phyloP scores from a whole-genome alignment of 257 asterid species.

The Solanum ahanhuiri region DNA sequence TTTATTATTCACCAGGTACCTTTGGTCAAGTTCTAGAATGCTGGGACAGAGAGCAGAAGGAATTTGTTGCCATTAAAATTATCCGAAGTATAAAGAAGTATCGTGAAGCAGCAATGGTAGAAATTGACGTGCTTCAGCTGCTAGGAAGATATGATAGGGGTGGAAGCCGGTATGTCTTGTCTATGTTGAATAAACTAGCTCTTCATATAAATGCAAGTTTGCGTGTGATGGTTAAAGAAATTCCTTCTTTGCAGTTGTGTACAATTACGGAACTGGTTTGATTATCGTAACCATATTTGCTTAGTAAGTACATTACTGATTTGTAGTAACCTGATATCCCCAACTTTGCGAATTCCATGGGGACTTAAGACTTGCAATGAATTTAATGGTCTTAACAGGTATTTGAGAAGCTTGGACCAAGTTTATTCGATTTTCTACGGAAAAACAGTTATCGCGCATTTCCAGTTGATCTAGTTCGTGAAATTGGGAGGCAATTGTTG shows the following conservation, averaged over 20 bases:
- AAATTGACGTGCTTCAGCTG: conserved; percentile 44
- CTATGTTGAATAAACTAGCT: background rate
- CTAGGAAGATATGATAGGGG: conserved; percentile 43
- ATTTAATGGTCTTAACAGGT: conserved; percentile 43
- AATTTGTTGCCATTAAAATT: conserved; percentile 38
- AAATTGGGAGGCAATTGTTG: conserved; percentile 51
- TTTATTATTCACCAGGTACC: conserved; percentile 24
- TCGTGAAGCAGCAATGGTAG: conserved; percentile 47
- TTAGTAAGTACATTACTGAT: conserved; percentile 40
- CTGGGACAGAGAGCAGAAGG: conserved; percentile 42
- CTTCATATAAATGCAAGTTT: conserved; percentile 3
- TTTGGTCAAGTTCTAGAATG: conserved; percentile 51
- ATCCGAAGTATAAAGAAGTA: conserved; percentile 43
- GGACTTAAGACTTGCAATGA: conserved; percentile 29
- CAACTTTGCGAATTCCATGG: conserved; percentile 14
- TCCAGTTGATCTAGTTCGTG: conserved; percentile 55
- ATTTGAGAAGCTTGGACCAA: conserved; percentile 61
- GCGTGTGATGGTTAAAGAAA: conserved; percentile 24
- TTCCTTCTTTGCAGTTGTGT: conserved; percentile 54
- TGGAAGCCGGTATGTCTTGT: conserved; percentile 35
- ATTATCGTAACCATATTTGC: conserved; percentile 51
- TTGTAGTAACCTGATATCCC: conserved; percentile 19
- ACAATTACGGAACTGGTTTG: conserved; percentile 56
- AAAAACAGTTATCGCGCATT: conserved; percentile 47
- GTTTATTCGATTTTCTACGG: conserved; percentile 50